A percentile compares a stretch with the other conserved stretches of the same genome.
Evolutionary conservation across 257 asterid species (phyloP).

Genomic region (Prunella vulgaris): DNA sequence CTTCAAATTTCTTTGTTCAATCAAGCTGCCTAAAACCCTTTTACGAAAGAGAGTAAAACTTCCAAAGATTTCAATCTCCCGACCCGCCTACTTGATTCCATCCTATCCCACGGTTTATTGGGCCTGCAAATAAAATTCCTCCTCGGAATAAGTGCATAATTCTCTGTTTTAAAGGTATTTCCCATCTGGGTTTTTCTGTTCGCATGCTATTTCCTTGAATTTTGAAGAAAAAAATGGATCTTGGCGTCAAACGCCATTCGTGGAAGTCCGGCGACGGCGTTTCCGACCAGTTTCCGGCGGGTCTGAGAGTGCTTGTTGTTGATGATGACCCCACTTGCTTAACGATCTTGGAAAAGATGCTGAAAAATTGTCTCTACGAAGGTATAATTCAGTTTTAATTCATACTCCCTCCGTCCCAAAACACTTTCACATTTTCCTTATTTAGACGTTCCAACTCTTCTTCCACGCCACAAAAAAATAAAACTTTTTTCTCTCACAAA

Average conservation of each 20-base stretch:
- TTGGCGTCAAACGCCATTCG: constrained; percentile 50
- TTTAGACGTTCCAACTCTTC: too few relatives aligned
- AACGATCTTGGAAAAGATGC: constrained; percentile 91
- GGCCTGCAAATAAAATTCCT: constrained; percentile 20
- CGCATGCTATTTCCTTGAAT: constrained; percentile 20
- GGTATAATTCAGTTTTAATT: constrained; percentile 41
- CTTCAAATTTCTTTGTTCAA: not conserved
- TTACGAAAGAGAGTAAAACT: not conserved
- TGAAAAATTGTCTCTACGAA: constrained; percentile 64
- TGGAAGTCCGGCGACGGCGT: constrained; percentile 66
- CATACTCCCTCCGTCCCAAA: too few relatives aligned
- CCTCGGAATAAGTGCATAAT: not conserved
- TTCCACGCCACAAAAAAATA: too few relatives aligned
- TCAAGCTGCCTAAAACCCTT: constrained; percentile 4
- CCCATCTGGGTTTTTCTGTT: constrained; percentile 26
- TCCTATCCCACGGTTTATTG: constrained; percentile 11
- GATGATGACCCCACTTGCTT: constrained; percentile 96
- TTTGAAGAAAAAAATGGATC: constrained; percentile 52
- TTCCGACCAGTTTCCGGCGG: constrained; percentile 80
- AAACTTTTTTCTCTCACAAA: too few relatives aligned
- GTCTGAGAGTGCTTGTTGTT: constrained; percentile 83
- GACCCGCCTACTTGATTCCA: not conserved
- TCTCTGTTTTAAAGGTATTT: not conserved
- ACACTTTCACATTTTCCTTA: too few relatives aligned
- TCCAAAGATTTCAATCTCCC: constrained; percentile 13